These are phyloP conservation scores for Daldinia eschscholtzii DNA, from an alignment of 2,329 filamentous ascomycete genomes.

Conservation along the genomic window DNA sequence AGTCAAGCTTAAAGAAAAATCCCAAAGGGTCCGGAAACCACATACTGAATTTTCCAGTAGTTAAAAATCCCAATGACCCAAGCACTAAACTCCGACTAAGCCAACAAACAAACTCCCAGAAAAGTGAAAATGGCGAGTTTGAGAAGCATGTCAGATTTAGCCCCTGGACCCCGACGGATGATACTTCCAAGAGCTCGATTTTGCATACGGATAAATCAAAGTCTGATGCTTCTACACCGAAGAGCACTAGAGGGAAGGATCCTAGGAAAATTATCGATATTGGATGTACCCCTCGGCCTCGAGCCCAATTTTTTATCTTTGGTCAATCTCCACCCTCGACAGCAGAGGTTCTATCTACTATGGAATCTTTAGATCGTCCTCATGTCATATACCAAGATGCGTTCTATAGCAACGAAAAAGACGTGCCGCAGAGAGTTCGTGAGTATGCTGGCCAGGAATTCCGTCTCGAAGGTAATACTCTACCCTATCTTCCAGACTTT, in stretches of 20 bases:
- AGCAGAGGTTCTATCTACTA: conserved; percentile 65
- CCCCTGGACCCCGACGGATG: conserved; percentile 26
- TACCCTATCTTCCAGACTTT: conserved; percentile 86
- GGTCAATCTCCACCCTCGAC: conserved; percentile 52
- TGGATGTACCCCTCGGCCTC: conserved; percentile 45
- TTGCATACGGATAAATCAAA: conserved; percentile 36
- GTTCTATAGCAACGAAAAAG: conserved; percentile 85
- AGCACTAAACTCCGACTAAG: conserved; percentile 74
- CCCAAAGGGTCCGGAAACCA: conserved; percentile 57
- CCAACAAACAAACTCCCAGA: conserved; percentile 71
- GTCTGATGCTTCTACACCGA: conserved; percentile 39
- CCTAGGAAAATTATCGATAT: conserved; percentile 39
- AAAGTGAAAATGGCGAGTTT: conserved; percentile 55
- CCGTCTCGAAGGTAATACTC: conserved; percentile 77
- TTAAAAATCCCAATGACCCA: conserved; percentile 80
- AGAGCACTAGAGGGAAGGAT: conserved; percentile 30
- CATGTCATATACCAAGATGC: conserved; percentile 85
- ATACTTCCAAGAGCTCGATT: conserved; percentile 15
- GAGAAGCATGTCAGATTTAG: conserved; percentile 57
- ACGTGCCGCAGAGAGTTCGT: conserved; percentile 80
- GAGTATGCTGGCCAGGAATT: conserved; percentile 94
- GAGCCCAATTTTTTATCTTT: conserved; percentile 51
- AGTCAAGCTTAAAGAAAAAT: conserved; percentile 50
- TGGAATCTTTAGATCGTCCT: conserved; percentile 70
- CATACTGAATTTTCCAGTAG: conserved; percentile 75